phyloP scores from a whole-genome alignment of 106 monocot species.

The Allium fistulosum region DNA sequence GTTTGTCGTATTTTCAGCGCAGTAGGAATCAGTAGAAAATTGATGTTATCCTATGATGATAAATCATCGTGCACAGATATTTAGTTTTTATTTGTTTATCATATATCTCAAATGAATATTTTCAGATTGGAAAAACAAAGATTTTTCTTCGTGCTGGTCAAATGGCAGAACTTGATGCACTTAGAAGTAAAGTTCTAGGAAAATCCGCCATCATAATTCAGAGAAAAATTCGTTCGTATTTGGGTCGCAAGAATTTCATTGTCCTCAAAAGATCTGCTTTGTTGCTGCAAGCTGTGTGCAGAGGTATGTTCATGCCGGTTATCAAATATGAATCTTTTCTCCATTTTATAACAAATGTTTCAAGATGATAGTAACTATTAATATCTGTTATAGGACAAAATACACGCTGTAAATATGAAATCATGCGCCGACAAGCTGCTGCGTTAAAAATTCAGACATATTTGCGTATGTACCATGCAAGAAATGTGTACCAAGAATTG shows the following conservation, averaged over 20 bases:
- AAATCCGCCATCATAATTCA: slow-evolving; percentile 51
- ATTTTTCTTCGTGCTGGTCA: slow-evolving; percentile 76
- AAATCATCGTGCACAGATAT: background rate
- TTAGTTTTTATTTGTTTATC: background rate
- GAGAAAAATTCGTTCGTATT: slow-evolving; percentile 35
- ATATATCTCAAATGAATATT: slow-evolving; percentile 4
- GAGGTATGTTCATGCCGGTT: slow-evolving; percentile 25
- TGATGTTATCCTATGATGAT: background rate
- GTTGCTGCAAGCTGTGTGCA: slow-evolving; percentile 38
- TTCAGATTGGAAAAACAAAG: slow-evolving; percentile 45
- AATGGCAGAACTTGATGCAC: slow-evolving; percentile 80
- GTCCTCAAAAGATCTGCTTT: slow-evolving; percentile 24
- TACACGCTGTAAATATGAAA: slow-evolving; percentile 32
- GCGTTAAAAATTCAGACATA: slow-evolving; percentile 36
- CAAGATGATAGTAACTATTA: background rate
- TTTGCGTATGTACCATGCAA: slow-evolving; percentile 27
- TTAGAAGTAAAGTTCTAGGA: slow-evolving; percentile 35
- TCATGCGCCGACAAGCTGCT: slow-evolving; percentile 31
- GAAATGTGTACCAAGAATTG: slow-evolving; percentile 22
- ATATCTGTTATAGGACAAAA: slow-evolving; percentile 38
- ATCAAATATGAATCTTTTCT: too few species aligned
- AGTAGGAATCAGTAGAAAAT: too few species aligned
- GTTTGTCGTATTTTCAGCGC: too few species aligned
- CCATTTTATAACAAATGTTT: background rate
- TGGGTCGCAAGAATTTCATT: slow-evolving; percentile 35